A percentile compares a stretch with the other conserved stretches of the same genome.
These are phyloP conservation scores for Myriosclerotinia scirpicola DNA, from an alignment of 2,329 filamentous ascomycete genomes.

Conservation along the genomic window DNA sequence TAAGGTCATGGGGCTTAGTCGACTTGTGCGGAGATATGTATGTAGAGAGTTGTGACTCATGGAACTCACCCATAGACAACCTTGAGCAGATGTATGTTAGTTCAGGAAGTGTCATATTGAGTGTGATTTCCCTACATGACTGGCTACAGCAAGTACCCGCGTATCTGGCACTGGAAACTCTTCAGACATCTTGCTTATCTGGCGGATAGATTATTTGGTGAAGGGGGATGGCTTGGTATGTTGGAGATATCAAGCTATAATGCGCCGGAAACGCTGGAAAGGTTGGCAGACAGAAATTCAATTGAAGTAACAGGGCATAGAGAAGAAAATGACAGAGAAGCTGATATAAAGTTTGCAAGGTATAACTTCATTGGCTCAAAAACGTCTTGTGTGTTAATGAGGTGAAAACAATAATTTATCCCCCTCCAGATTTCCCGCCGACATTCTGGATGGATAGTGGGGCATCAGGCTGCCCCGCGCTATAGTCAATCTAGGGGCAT, in stretches of 20 bases:
- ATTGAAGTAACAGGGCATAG: constrained; percentile 1
- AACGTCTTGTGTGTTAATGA: not conserved
- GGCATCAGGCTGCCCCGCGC: constrained; percentile 19
- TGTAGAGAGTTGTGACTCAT: constrained; percentile 19
- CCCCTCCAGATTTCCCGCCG: not conserved
- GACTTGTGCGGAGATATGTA: not conserved
- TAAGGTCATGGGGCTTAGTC: constrained; percentile 27
- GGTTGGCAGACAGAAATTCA: not conserved
- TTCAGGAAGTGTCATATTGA: constrained; percentile 25
- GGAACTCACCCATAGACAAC: constrained; percentile 70
- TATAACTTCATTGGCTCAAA: not conserved
- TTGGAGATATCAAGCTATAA: not conserved
- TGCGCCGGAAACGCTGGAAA: not conserved
- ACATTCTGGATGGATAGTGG: constrained; percentile 7
- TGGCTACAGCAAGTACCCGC: constrained; percentile 81
- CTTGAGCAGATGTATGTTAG: constrained; percentile 47
- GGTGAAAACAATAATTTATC: constrained; percentile 10
- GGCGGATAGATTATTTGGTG: not conserved
- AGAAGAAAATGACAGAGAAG: not conserved
- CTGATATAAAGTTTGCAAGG: not conserved
- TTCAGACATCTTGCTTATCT: constrained; percentile 33
- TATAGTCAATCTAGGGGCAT: constrained; percentile 7
- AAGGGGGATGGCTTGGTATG: not conserved
- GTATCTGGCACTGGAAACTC: constrained; percentile 54
- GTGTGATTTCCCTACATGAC: constrained; percentile 70